Evolutionary conservation across 495 filamentous ascomycete genomes (phyloP).

Genomic region (Lophium mytilinum): DNA sequence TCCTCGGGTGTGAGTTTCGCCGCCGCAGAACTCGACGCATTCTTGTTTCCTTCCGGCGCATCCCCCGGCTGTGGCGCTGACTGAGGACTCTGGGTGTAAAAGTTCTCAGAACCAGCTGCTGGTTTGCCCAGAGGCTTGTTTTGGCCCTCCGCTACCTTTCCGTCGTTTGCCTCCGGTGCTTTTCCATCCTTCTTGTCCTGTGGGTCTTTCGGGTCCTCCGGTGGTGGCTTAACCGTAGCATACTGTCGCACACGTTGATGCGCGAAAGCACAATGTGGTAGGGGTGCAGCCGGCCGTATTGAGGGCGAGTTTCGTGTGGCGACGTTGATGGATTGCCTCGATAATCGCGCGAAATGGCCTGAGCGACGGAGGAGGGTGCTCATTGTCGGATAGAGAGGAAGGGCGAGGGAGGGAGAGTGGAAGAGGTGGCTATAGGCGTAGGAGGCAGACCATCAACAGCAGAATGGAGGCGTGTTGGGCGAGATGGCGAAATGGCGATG

Average conservation of each 20-base stretch:
- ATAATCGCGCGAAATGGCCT: constrained; percentile 54
- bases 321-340: constrained; percentile 39
- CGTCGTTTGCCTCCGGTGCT: neutral
- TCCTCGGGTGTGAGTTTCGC: constrained; percentile 33
- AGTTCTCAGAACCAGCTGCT: neutral
- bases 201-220: constrained; percentile 12
- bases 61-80: neutral
- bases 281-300: constrained; percentile 19
- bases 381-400: constrained; percentile 36
- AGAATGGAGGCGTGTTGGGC: too few relatives aligned
- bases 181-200: constrained; percentile 20
- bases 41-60: constrained; percentile 2
- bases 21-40: constrained; percentile 1
- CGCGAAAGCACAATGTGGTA: constrained; percentile 32
- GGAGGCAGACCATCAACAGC: neutral
- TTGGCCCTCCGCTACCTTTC: constrained; percentile 10
- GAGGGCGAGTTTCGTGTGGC: constrained; percentile 6
- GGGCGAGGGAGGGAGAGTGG: constrained; percentile 3
- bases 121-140: constrained; percentile 7
- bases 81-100: neutral
- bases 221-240: constrained; percentile 14
- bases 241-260: constrained; percentile 47
- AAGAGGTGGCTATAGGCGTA: neutral
- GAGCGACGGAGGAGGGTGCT: constrained; percentile 58
- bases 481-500: too few relatives aligned